phyloP scores from a whole-genome alignment of 2,329 filamentous ascomycete genomes.

The Cladosporium phlei region DNA sequence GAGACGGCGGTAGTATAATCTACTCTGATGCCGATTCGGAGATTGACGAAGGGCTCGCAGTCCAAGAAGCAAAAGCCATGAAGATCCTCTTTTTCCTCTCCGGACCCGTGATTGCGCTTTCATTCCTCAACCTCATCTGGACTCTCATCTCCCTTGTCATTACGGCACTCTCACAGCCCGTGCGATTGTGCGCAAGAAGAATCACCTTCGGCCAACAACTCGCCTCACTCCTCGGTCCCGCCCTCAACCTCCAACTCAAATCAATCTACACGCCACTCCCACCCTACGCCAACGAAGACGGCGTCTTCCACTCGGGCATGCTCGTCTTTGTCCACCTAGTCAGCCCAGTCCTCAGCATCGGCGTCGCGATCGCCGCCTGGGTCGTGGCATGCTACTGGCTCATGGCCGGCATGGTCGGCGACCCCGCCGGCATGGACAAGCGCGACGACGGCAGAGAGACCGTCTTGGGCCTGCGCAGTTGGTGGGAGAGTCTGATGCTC shows the following conservation, averaged over 20 bases:
- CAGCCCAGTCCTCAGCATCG: constrained; percentile 53
- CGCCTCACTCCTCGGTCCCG: constrained; percentile 49
- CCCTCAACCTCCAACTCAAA: constrained; percentile 49
- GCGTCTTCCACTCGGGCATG: constrained; percentile 38
- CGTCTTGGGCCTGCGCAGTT: constrained; percentile 53
- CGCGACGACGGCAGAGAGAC: constrained; percentile 58
- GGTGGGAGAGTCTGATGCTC: constrained; percentile 57
- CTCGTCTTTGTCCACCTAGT: constrained; percentile 51
- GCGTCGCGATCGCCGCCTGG: constrained; percentile 54
- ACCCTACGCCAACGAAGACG: constrained; percentile 31
- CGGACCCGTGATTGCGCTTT: constrained; percentile 51
- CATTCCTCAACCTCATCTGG: constrained; percentile 51
- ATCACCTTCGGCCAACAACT: constrained; percentile 48
- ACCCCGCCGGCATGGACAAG: constrained; percentile 54
- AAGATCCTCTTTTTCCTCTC: constrained; percentile 50
- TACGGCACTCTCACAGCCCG: constrained; percentile 48
- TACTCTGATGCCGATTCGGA: constrained; percentile 30
- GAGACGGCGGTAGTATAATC: constrained; percentile 17
- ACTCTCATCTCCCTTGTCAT: constrained; percentile 49
- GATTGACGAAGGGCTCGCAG: constrained; percentile 34
- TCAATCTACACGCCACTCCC: constrained; percentile 41
- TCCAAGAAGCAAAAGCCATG: constrained; percentile 41
- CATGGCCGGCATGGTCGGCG: constrained; percentile 56
- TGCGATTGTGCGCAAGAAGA: constrained; percentile 50
- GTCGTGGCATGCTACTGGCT: constrained; percentile 59